These are phyloP conservation scores for Ustilago crameri DNA, from an alignment of 1,284 basidiomycete genomes.

Conservation along the genomic window DNA sequence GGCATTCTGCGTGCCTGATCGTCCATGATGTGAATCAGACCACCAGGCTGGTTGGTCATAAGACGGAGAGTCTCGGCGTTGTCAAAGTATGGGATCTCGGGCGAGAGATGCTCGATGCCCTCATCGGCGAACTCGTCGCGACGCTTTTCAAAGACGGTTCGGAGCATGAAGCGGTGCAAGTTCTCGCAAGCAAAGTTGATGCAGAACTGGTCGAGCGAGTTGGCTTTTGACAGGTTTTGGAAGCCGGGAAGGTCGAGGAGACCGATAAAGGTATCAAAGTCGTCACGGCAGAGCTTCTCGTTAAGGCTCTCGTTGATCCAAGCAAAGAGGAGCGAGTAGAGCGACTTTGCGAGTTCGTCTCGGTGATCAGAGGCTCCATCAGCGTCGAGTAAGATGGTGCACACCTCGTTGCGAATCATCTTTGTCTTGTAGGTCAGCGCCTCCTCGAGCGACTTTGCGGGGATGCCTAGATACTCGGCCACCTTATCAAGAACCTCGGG, in stretches of 20 bases:
- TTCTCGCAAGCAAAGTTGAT: conserved; percentile 96
- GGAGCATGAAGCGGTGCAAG: conserved; percentile 84
- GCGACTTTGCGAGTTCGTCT: conserved; percentile 89
- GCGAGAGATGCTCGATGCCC: conserved; percentile 79
- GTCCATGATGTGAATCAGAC: conserved; percentile 95
- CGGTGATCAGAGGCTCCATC: conserved; percentile 91
- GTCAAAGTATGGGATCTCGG: conserved; percentile 84
- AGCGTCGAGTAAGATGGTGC: conserved; percentile 93
- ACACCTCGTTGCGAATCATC: conserved; percentile 90
- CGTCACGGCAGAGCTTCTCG: conserved; percentile 75
- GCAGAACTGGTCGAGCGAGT: conserved; percentile 94
- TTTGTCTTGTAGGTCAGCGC: conserved; percentile 91
- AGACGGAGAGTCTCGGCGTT: conserved; percentile 89
- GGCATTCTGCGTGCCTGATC: conserved; percentile 87
- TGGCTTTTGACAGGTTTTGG: conserved; percentile 74
- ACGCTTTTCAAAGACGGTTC: conserved; percentile 81
- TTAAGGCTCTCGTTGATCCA: conserved; percentile 98
- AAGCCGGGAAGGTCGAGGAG: conserved; percentile 94
- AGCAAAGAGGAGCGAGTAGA: conserved; percentile 93
- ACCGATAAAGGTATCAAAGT: conserved; percentile 81
- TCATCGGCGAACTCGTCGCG: conserved; percentile 85
- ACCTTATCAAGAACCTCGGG: conserved; percentile 80
- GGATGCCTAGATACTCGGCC: conserved; percentile 89
- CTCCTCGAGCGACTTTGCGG: conserved; percentile 79
- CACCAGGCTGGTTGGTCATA: conserved; percentile 86